phyloP scores from a whole-genome alignment of 2,329 filamentous ascomycete species.

The Juglanconis sp. region DNA sequence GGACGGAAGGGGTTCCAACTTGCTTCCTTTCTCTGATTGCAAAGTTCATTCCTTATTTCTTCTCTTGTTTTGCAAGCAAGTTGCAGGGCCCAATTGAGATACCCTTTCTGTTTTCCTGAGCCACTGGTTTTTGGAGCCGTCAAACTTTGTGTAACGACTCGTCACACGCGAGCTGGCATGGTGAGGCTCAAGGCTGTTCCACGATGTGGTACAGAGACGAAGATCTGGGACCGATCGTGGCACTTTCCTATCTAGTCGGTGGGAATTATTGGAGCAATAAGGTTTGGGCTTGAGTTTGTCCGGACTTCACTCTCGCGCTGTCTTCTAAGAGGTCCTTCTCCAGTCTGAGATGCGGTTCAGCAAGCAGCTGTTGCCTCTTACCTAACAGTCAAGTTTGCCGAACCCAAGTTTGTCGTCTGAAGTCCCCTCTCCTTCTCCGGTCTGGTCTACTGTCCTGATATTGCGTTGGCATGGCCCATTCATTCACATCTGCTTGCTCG shows the following conservation, averaged over 20 bases:
- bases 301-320: no score
- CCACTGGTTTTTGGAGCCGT: background rate
- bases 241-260: background rate
- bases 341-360: background rate
- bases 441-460: background rate
- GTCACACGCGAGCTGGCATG: background rate
- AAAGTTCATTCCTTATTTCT: background rate
- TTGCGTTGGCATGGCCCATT: background rate
- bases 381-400: conserved; percentile 1
- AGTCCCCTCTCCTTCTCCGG: background rate
- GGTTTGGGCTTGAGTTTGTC: background rate
- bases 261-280: background rate
- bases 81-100: conserved; percentile 5
- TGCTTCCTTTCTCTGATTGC: background rate
- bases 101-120: conserved; percentile 3
- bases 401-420: conserved; percentile 14
- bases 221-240: background rate
- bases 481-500: background rate
- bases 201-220: conserved; percentile 8
- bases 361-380: background rate
- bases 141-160: conserved; percentile 7
- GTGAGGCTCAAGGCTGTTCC: conserved; percentile 13
- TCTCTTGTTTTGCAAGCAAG: background rate
- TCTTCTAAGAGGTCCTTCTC: background rate
- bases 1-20: background rate